A percentile compares a stretch with the other conserved stretches of the same genome.
phyloP scores from a whole-genome alignment of 2,329 filamentous ascomycete species.

The Phialemonium atrogriseum region DNA sequence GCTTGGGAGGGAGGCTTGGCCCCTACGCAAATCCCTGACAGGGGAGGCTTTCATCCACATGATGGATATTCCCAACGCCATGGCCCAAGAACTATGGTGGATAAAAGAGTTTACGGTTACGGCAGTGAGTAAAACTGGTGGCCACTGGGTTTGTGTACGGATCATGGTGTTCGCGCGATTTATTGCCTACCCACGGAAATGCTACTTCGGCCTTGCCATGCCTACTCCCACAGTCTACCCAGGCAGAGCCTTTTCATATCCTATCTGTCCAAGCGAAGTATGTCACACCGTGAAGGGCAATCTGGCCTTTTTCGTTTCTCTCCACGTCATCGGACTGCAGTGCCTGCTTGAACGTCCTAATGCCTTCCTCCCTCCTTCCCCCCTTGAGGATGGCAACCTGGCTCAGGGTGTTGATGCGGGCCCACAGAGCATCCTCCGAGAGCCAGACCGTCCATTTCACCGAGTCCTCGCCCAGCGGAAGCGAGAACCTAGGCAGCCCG shows the following conservation, averaged over 20 bases:
- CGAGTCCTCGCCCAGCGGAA: conserved; percentile 50
- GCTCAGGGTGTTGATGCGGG: conserved; percentile 56
- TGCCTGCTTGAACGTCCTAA: conserved; percentile 43
- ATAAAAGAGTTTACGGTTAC: too few species aligned
- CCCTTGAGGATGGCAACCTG: conserved; percentile 55
- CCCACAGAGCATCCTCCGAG: conserved; percentile 52
- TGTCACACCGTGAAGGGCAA: conserved; percentile 57
- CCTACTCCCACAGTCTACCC: conserved; percentile 5
- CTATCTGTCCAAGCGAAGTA: conserved; percentile 54
- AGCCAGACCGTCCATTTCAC: conserved; percentile 52
- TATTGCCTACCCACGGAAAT: too few species aligned
- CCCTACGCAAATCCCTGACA: too few species aligned
- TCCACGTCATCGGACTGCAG: conserved; percentile 44
- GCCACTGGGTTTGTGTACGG: too few species aligned
- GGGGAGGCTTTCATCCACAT: too few species aligned
- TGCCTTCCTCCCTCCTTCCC: conserved; percentile 37
- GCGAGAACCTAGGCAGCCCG: conserved; percentile 42
- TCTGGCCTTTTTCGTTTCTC: conserved; percentile 51
- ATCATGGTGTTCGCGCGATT: too few species aligned
- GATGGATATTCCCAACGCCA: too few species aligned
- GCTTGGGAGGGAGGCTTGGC: too few species aligned
- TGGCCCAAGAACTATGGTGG: too few species aligned
- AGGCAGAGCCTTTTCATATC: conserved; percentile 20
- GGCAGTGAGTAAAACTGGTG: too few species aligned
- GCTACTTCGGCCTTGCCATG: too few species aligned